These are phyloP conservation scores for Hypoxylon lienhwacheense DNA, from an alignment of 495 filamentous ascomycete genomes.

Conservation along the genomic window DNA sequence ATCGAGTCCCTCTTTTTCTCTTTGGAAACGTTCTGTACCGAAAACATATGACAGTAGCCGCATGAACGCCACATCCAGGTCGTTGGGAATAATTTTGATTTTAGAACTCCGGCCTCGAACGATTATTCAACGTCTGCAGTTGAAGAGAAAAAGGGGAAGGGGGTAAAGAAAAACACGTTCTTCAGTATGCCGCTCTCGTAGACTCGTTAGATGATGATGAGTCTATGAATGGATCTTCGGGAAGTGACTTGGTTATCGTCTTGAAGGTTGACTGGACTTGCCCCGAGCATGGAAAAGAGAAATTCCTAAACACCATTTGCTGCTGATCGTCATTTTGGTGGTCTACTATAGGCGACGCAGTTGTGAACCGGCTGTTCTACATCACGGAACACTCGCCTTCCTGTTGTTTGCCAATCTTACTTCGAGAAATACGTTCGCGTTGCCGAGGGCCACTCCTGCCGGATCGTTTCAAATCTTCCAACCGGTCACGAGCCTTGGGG, in stretches of 20 bases:
- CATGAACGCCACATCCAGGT: too few relatives aligned
- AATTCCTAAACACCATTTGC: not conserved
- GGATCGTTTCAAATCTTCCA: constrained; percentile 86
- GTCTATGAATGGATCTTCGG: constrained; percentile 3
- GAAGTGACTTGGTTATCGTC: not conserved
- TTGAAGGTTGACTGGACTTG: not conserved
- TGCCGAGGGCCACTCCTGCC: constrained; percentile 67
- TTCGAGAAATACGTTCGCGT: constrained; percentile 80
- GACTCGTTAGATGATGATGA: not conserved
- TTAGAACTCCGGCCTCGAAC: too few relatives aligned
- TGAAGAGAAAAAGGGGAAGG: too few relatives aligned
- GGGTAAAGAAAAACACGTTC: not conserved
- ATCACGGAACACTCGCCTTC: constrained; percentile 85
- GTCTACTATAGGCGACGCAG: constrained; percentile 2
- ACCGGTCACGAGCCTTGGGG: constrained; percentile 84
- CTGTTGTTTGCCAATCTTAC: constrained; percentile 77
- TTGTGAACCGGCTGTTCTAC: constrained; percentile 50
- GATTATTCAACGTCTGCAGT: too few relatives aligned
- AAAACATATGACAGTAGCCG: too few relatives aligned
- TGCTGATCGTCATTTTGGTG: not conserved
- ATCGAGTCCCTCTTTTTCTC: too few relatives aligned
- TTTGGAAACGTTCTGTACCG: too few relatives aligned
- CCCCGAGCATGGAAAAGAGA: not conserved
- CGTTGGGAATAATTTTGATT: too few relatives aligned
- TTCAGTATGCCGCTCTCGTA: not conserved